Base-by-base conservation (phyloP, 2,329 filamentous ascomycete species). In the Colletotrichum limetticola region DNA sequence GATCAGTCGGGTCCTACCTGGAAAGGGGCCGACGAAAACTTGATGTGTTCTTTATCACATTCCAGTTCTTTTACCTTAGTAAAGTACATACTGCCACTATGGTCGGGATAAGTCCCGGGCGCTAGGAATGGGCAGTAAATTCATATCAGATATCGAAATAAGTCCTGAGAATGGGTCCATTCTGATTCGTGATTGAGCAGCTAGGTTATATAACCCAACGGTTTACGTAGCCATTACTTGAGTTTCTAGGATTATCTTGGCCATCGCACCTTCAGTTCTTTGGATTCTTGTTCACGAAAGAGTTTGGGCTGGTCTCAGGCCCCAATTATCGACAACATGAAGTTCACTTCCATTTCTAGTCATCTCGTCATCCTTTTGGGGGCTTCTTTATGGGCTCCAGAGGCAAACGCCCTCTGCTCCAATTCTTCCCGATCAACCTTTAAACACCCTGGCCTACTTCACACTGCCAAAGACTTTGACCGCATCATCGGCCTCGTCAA, bases 401-500 rank as follows among this genome's bases (percentile, higher is more conserved):
- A 57, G 22, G 58, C 58, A 14, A 58, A 19, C 22, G 68, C 64
- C n/a, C 32, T 42, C 8, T 24, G 62, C 9, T 1, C 8, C 8
- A 37, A 24, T 5, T 28, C 65, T 1, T 4, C 55, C 6, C 42
- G 7, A 4, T 22, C 14, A 57, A 28, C 57, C 8, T 71, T 71
- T 24, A 22, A 22, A 0, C 68, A 71, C 19, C 68, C 68, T 2
- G 68, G 68, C n/a, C 74, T 78, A 4, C 80, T 85, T 24, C 82
- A 85, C 66, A 83, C 81, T 0, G 62, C 74, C 1, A 63, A 75
- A 1, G 83, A 85, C 63, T 82, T 87, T 58, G 76, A 79, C 8
- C 81, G 85, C 8, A 83, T 87, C 66, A 81, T 81, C 30, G 76
- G 76, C 3, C 82, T 83, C 64, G 80, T 84, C 28, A 68, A 78